Evolutionary conservation across 257 asterid species (phyloP).

Genomic region (Coffea eugenioides): DNA sequence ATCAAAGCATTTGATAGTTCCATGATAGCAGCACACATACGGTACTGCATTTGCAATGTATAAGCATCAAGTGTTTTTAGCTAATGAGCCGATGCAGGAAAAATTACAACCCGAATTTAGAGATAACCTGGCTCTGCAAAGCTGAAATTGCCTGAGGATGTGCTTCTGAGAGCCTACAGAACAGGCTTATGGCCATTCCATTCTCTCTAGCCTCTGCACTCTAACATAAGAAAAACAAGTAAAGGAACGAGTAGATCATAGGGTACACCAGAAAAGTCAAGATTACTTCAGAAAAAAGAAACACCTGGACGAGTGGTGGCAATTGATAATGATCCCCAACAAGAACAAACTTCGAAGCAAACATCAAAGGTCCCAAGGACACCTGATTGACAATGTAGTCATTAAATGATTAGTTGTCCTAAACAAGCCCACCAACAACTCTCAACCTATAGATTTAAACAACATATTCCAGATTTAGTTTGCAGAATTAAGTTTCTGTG

Average conservation of each 20-base stretch:
- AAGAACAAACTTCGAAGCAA: constrained; percentile 88
- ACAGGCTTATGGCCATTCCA: constrained; percentile 87
- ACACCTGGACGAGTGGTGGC: constrained; percentile 98
- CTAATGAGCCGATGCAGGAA: constrained; percentile 6
- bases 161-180: constrained; percentile 94
- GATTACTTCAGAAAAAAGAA: constrained; percentile 10
- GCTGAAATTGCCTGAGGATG: constrained; percentile 98
- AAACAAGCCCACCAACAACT: too few species aligned
- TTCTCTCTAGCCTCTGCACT: constrained; percentile 96
- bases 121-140: constrained; percentile 75
- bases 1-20: constrained; percentile 88
- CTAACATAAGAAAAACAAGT: constrained; percentile 36
- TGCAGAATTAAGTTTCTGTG: neutral
- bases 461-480: too few species aligned
- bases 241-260: constrained; percentile 22
- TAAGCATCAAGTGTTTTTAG: constrained; percentile 19
- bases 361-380: constrained; percentile 83
- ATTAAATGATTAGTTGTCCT: neutral
- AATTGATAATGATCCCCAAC: constrained; percentile 99
- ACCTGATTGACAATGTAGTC: constrained; percentile 49
- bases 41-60: constrained; percentile 72
- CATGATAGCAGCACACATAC: constrained; percentile 91
- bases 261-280: constrained; percentile 22
- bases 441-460: too few species aligned
- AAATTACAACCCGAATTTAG: constrained; percentile 14